Evolutionary conservation across 73 alveolate species (phyloP).

Genomic region (Uronychia setigera): DNA sequence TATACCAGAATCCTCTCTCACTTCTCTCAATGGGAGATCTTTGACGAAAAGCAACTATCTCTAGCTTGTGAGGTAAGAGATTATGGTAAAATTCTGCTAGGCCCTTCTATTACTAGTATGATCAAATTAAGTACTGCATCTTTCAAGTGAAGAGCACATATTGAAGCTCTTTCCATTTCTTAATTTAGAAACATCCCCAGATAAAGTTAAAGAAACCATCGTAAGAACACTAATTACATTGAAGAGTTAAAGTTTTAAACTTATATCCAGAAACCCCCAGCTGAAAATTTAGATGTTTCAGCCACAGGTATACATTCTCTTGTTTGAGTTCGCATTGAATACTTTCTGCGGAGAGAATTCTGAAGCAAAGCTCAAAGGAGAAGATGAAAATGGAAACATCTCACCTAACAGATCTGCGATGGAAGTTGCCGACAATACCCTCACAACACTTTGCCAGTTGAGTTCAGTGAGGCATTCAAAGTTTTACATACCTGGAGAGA

Average conservation of each 20-base stretch:
- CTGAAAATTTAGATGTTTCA: conserved; percentile 17
- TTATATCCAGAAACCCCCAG: conserved; percentile 30
- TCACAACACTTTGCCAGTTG: not conserved
- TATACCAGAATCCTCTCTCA: conserved; percentile 19
- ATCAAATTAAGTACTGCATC: conserved; percentile 27
- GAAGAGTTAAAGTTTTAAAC: conserved; percentile 24
- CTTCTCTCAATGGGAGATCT: conserved; percentile 45
- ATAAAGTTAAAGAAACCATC: conserved; percentile 17
- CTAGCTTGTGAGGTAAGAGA: conserved; percentile 31
- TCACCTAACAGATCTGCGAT: no score
- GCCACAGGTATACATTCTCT: conserved; percentile 5
- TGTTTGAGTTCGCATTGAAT: conserved; percentile 15
- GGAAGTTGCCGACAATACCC: not conserved
- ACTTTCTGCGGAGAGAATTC: not conserved
- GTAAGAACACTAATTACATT: not conserved
- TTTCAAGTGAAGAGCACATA: conserved; percentile 23
- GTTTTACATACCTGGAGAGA: conserved; percentile 51
- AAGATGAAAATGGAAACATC: not conserved
- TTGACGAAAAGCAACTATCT: conserved; percentile 30
- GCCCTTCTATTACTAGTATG: conserved; percentile 8
- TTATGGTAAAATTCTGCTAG: not conserved
- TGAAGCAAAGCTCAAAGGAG: not conserved
- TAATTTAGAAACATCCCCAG: conserved; percentile 9
- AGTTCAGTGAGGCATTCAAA: conserved; percentile 29
- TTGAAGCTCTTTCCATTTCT: conserved; percentile 14